Conservation (phyloP, 129 eudicot species). For the Cynara cardunculus region DNA sequence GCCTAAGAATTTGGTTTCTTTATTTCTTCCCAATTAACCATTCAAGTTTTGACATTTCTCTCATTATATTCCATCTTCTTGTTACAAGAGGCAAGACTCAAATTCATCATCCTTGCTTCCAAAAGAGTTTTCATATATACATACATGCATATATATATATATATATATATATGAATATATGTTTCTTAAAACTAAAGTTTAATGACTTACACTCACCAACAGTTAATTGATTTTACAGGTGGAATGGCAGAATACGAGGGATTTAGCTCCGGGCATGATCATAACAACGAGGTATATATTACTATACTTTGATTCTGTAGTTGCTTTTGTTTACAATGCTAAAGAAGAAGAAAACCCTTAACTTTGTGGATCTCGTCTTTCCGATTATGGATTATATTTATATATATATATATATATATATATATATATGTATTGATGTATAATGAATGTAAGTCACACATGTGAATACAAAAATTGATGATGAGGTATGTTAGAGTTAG, state of each 20-base stretch:
- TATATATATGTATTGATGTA: too few relatives aligned
- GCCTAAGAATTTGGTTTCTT: neutral
- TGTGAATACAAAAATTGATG: neutral
- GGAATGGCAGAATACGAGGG: neutral
- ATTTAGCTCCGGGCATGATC: neutral
- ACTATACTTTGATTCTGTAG: neutral
- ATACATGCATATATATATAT: too few relatives aligned
- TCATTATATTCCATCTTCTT: neutral
- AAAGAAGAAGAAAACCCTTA: neutral
- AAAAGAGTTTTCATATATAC: neutral
- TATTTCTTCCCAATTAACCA: neutral
- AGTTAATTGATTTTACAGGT: neutral
- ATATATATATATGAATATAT: neutral
- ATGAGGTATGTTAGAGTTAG: neutral
- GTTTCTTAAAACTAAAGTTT: neutral
- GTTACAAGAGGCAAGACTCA: neutral
- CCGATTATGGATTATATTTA: neutral
- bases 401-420: neutral
- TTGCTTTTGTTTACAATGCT: neutral
- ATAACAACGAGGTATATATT: neutral
- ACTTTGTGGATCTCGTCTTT: neutral
- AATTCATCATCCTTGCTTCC: neutral
- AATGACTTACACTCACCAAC: neutral
- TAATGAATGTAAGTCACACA: neutral
- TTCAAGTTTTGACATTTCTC: neutral